Evolutionary conservation across 257 asterid species (phyloP), one percentile per base, ranked within the genome.

Genomic region (Mentha longifolia): DNA sequence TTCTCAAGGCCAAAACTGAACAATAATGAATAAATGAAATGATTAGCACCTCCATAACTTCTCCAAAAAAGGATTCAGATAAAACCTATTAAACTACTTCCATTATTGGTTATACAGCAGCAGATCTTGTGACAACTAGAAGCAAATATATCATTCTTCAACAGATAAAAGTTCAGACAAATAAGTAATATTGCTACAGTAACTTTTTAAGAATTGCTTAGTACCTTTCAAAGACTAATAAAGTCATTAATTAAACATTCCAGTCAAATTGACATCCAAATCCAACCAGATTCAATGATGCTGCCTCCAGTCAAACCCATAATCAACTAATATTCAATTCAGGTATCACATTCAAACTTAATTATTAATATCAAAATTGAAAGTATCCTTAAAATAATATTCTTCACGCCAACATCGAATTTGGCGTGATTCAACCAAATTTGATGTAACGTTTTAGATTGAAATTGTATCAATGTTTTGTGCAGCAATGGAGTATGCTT

Each of bases 41-140:
- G 5, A 33, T 39, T 33, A 19, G 41, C n/a, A 25, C 16, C 54
- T 52, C 28, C 59, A 60, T 6, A 49, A 13, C 7, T 33, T 43
- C 54, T 30, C 47, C 37, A 61, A 45, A 70, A 41, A 70, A 31
- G 67, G 46, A 16, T 72, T 42, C 56, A 8, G 68, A 39, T 42
- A 50, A 42, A 19, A 19, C 19, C 60, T 8, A 45, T 55, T n/a
- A 69, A 12, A 45, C 52, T 47, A 31, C 6, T 33, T 16, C 3
- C n/a, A 54, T 17, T 68, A 25, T 35, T 47, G 30, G 20, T 51
- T 28, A 8, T 33, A 19, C 15, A 17, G 39, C 31, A 9, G 50
- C 50, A 45, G 11, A 17, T 46, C 52, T 25, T 33, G 42, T 10
- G 15, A 25, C 45, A 43, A 47, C 42, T 31, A 42, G 5, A 25